phyloP scores from a whole-genome alignment of 2,329 filamentous ascomycete species.

The Neonectria punicea region DNA sequence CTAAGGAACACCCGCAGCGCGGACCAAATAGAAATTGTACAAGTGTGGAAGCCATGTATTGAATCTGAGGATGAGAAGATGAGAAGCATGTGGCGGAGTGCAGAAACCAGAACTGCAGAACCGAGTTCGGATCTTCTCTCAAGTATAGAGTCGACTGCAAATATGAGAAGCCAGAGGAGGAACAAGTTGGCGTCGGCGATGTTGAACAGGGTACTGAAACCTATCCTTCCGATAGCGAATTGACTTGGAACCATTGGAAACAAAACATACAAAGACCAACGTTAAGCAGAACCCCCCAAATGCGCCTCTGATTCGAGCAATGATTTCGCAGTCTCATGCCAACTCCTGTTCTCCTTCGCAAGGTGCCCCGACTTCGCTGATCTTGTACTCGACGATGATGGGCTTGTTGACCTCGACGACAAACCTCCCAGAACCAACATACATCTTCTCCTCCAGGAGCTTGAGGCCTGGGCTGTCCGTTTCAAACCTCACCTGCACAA shows the following conservation, averaged over 20 bases:
- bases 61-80: constrained; percentile 24
- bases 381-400: constrained; percentile 55
- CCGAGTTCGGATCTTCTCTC: constrained; percentile 35
- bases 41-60: constrained; percentile 32
- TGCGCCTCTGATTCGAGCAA: neutral
- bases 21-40: constrained; percentile 33
- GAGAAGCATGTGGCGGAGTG: constrained; percentile 32
- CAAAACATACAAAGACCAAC: constrained; percentile 9
- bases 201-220: constrained; percentile 26
- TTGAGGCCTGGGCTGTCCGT: constrained; percentile 49
- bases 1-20: constrained; percentile 21
- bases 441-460: constrained; percentile 51
- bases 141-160: constrained; percentile 29
- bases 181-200: constrained; percentile 24
- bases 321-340: constrained; percentile 16
- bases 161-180: constrained; percentile 19
- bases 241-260: constrained; percentile 35
- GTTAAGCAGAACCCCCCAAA: constrained; percentile 2
- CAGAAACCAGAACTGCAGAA: constrained; percentile 37
- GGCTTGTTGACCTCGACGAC: constrained; percentile 48
- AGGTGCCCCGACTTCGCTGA: constrained; percentile 51
- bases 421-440: constrained; percentile 55
- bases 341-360: constrained; percentile 28
- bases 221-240: constrained; percentile 30
- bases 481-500: constrained; percentile 52